A percentile compares a stretch with the other conserved stretches of the same genome.
These are phyloP conservation scores for Podaxis sp. DNA, from an alignment of 768 basidiomycete genomes.

Conservation along the genomic window DNA sequence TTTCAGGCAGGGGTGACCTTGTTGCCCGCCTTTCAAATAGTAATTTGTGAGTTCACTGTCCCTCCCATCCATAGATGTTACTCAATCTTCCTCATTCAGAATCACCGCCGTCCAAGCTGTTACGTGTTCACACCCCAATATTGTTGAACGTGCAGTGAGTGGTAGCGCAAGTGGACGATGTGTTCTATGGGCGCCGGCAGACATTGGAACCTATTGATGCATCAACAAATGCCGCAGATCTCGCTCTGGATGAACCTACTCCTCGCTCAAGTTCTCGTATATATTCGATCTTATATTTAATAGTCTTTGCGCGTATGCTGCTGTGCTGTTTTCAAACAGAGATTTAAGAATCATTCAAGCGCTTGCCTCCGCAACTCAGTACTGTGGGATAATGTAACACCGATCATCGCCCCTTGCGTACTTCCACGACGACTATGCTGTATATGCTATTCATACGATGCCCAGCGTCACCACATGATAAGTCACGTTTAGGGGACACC, in stretches of 20 bases:
- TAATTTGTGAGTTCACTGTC: constrained; percentile 35
- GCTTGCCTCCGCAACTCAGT: no score
- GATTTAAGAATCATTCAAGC: no score
- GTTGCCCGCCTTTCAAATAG: constrained; percentile 59
- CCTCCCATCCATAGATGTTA: not conserved
- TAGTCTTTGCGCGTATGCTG: no score
- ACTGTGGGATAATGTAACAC: no score
- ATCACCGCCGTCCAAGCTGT: constrained; percentile 87
- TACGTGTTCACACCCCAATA: constrained; percentile 77
- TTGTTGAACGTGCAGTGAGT: constrained; percentile 69
- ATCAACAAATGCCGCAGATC: not conserved
- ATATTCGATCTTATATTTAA: not conserved
- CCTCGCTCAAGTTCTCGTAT: not conserved
- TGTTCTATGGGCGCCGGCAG: constrained; percentile 66
- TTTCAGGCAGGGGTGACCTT: constrained; percentile 72
- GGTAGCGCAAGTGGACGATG: constrained; percentile 81
- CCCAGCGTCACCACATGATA: no score
- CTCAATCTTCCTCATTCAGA: constrained; percentile 28
- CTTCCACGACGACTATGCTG: no score
- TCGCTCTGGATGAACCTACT: constrained; percentile 6
- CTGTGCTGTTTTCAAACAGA: no score
- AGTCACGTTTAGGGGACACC: no score
- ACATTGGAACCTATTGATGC: constrained; percentile 14
- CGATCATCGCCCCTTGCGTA: no score
- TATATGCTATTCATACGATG: no score